Evolutionary conservation across 805 yeast species (phyloP).

Genomic region (Candida ovalis): DNA sequence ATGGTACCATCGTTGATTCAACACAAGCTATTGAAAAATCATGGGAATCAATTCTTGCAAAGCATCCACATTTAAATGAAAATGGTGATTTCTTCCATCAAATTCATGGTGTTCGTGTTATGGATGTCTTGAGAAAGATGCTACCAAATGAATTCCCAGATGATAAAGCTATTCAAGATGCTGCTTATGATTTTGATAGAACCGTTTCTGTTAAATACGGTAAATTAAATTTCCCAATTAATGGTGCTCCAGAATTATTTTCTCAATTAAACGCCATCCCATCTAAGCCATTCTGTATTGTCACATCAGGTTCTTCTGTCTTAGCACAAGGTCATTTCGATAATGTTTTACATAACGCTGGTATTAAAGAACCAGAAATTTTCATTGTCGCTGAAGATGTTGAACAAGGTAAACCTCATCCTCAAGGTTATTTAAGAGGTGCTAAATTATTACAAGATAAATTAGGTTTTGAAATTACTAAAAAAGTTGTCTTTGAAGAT

Average conservation of each 20-base stretch:
- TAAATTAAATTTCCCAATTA: conserved; percentile 67
- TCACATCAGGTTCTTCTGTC: conserved; percentile 76
- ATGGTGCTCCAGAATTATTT: conserved; percentile 69
- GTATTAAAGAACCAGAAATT: conserved; percentile 52
- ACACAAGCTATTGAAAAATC: conserved; percentile 79
- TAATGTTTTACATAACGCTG: conserved; percentile 50
- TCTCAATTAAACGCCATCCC: conserved; percentile 41
- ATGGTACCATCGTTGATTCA: conserved; percentile 82
- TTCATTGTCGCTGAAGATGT: conserved; percentile 84
- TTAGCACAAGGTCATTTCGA: conserved; percentile 79
- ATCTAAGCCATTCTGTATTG: conserved; percentile 75
- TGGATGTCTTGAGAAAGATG: conserved; percentile 69
- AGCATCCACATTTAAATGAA: conserved; percentile 47
- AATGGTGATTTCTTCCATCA: conserved; percentile 57
- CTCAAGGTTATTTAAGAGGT: conserved; percentile 73
- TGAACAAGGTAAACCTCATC: conserved; percentile 78
- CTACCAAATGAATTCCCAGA: conserved; percentile 41
- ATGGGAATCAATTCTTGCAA: conserved; percentile 73
- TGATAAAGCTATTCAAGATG: conserved; percentile 14
- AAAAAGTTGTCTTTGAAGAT: conserved; percentile 75
- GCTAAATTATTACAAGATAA: conserved; percentile 41
- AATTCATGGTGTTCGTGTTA: conserved; percentile 81
- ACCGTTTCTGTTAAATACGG: conserved; percentile 71
- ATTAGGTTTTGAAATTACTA: conserved; percentile 22
- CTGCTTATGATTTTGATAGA: conserved; percentile 46